phyloP scores from a whole-genome alignment of 176 grass and related monocot genomes.

The Rhynchospora tenuis region DNA sequence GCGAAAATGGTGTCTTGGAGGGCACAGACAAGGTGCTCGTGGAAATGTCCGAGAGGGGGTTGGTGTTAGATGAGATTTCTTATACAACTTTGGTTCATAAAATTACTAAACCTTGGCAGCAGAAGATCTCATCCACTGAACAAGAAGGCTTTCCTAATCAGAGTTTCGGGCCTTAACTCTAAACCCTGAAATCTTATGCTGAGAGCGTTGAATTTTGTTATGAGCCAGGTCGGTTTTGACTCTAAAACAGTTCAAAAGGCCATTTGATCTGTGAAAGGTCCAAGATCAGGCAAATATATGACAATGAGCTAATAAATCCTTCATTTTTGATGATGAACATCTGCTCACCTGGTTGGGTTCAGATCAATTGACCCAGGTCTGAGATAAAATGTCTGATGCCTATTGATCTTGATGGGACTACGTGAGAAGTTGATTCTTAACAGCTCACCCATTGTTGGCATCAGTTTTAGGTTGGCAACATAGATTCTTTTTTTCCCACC shows the following conservation, averaged over 20 bases:
- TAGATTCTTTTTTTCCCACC: not conserved
- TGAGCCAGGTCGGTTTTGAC: not conserved
- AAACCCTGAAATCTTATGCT: not conserved
- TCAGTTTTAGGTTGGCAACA: not conserved
- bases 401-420: not conserved
- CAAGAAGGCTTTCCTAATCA: conserved; percentile 38
- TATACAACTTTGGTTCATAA: conserved; percentile 53
- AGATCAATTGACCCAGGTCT: not conserved
- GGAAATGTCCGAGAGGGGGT: conserved; percentile 35
- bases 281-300: not conserved
- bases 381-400: not conserved
- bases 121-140: conserved; percentile 32
- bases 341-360: not conserved
- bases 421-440: not conserved
- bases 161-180: conserved; percentile 23
- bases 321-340: conserved; percentile 15
- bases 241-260: not conserved
- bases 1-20: conserved; percentile 36
- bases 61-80: conserved; percentile 34
- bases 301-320: conserved; percentile 14
- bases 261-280: not conserved
- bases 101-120: conserved; percentile 41
- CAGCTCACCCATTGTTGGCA: not conserved
- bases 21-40: conserved; percentile 38
- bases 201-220: not conserved